These are phyloP conservation scores for Pelargonium fulgidum DNA, from an alignment of 441 rosid species.

Conservation along the genomic window DNA sequence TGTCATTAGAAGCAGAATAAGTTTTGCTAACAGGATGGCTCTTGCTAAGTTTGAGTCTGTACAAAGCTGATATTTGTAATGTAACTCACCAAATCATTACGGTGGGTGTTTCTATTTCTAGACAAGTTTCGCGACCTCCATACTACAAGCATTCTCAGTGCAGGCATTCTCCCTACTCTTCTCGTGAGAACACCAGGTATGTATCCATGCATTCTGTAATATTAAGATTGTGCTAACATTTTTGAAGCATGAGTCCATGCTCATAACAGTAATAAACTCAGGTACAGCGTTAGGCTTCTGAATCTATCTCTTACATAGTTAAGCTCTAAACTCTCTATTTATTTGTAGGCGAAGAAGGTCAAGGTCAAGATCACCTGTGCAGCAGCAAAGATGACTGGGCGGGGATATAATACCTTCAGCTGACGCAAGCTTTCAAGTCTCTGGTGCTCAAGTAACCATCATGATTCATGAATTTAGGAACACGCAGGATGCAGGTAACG, in stretches of 20 bases:
- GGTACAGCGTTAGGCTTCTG: neutral
- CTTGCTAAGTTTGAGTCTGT: slow-evolving; percentile 26
- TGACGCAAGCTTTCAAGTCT: slow-evolving; percentile 2
- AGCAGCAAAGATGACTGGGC: slow-evolving; percentile 42
- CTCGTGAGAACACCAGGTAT: slow-evolving; percentile 64
- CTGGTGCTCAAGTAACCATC: too few relatives aligned
- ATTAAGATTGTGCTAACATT: slow-evolving; percentile 36
- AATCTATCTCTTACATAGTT: neutral
- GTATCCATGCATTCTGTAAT: slow-evolving; percentile 25
- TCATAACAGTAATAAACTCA: neutral
- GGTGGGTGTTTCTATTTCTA: slow-evolving; percentile 90
- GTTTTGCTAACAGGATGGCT: slow-evolving; percentile 23
- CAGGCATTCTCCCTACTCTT: slow-evolving; percentile 94
- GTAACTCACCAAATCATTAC: slow-evolving; percentile 56
- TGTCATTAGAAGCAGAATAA: slow-evolving; percentile 25
- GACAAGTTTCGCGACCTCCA: slow-evolving; percentile 97
- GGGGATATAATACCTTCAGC: slow-evolving; percentile 7
- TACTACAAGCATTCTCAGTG: slow-evolving; percentile 97
- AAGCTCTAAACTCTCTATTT: neutral
- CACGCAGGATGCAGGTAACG: too few relatives aligned
- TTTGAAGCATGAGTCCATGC: slow-evolving; percentile 5
- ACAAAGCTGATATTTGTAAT: slow-evolving; percentile 28
- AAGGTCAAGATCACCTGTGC: slow-evolving; percentile 43
- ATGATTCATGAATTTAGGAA: too few relatives aligned
- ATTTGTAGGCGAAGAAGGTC: slow-evolving; percentile 7